Conservation (phyloP, 106 monocot genomes). For the Dendrobium huoshanense region DNA sequence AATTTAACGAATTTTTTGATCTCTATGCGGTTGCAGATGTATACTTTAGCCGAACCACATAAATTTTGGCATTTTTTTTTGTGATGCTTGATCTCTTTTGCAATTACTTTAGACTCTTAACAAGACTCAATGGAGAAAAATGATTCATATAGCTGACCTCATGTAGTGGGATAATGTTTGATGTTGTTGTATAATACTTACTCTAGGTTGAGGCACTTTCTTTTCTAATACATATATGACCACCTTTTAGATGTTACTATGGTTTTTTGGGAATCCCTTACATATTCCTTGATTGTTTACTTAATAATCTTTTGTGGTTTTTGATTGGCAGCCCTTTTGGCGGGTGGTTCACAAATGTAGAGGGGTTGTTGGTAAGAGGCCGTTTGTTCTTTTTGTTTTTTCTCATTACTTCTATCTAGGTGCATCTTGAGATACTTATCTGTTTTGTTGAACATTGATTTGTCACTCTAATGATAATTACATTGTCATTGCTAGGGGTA, state of each 20-base stretch:
- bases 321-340: constrained; percentile 57
- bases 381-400: not conserved
- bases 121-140: too few species aligned
- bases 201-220: not conserved
- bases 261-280: not conserved
- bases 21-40: too few species aligned
- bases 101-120: too few species aligned
- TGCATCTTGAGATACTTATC: not conserved
- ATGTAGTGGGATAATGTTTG: too few species aligned
- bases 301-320: not conserved
- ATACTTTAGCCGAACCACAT: too few species aligned
- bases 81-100: too few species aligned
- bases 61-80: too few species aligned
- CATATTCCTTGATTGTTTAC: not conserved
- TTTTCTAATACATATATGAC: not conserved
- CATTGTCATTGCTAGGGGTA: constrained; percentile 37
- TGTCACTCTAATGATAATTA: not conserved
- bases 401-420: not conserved
- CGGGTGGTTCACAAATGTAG: constrained; percentile 34
- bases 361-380: constrained; percentile 66
- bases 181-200: not conserved
- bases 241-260: not conserved
- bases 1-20: too few species aligned
- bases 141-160: too few species aligned
- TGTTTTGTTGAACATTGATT: not conserved